Evolutionary conservation across 2,329 filamentous ascomycete species (phyloP).

Genomic region (Trichoderma afroharzianum): DNA sequence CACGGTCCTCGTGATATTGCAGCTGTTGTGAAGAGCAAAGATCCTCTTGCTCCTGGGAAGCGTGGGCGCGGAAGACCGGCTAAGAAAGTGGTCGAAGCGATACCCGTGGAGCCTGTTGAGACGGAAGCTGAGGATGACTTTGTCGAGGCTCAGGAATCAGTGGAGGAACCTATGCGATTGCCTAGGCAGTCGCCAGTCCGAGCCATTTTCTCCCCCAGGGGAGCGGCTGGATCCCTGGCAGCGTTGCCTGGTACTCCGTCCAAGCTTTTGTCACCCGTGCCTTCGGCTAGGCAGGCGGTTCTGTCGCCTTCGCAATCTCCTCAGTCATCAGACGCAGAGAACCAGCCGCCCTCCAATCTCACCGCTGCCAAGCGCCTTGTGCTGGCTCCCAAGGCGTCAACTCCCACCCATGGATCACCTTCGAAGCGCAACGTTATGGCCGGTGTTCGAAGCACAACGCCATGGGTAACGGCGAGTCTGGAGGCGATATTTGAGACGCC

Average conservation of each 20-base stretch:
- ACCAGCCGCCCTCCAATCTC: conserved; percentile 67
- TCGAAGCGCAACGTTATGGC: conserved; percentile 57
- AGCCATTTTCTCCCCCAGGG: not conserved
- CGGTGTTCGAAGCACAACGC: conserved; percentile 52
- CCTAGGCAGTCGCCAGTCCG: not conserved
- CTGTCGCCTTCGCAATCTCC: conserved; percentile 64
- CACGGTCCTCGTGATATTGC: not conserved
- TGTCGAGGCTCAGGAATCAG: conserved; percentile 8
- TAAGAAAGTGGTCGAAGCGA: conserved; percentile 28
- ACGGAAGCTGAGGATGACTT: not conserved
- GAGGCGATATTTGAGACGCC: conserved; percentile 62
- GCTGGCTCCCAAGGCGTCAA: conserved; percentile 44
- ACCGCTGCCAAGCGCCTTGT: conserved; percentile 47
- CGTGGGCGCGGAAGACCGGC: conserved; percentile 31
- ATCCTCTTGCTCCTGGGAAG: conserved; percentile 26
- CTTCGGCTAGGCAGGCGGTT: conserved; percentile 50
- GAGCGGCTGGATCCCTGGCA: conserved; percentile 10
- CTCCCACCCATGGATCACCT: conserved; percentile 53
- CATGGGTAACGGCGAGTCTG: conserved; percentile 74
- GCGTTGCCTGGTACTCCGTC: conserved; percentile 43
- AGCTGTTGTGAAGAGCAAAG: conserved; percentile 21
- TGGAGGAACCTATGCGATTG: conserved; percentile 12
- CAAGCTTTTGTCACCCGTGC: conserved; percentile 40
- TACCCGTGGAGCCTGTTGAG: not conserved
- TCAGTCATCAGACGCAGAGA: conserved; percentile 77